Base-by-base conservation (phyloP, 305 asterid genomes). In the Coffea humblotiana region DNA sequence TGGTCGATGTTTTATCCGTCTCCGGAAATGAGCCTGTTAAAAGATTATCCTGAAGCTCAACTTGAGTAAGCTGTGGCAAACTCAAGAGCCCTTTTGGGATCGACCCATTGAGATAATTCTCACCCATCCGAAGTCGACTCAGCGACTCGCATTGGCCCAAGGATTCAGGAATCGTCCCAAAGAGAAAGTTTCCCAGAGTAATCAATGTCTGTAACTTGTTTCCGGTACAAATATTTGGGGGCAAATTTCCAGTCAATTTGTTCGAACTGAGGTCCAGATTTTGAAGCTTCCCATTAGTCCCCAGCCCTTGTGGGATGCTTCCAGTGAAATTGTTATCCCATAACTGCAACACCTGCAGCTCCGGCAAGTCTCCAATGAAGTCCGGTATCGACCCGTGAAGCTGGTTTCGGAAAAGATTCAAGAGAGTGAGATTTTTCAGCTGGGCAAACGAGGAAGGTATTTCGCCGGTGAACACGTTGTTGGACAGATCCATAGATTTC, bases 301-400 rank as follows among this genome's bases (percentile, higher is more conserved):
- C 99, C 70, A 95, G 82, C 83, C 84, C 89, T 49, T 70, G 88
- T 1, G 99, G 99, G 61, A 95, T 90, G 54, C 86, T 84, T 19
- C 98, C 99, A 40, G 99, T 92, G 85, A 95, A 93, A 66, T 91
- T 93, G 81, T 95, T 95, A 76, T 91, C 97, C 99, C 99, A 95
- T 37, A 95, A 68, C 82, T 94, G 97, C 87, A 95, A 75, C 27
- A 94, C 97, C 78, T 95, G 89, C 56, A 95, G 86, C 78, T 84
- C 84, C n/a, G 98, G 97, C 78, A 91, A 85, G 76, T 90, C 95
- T 6, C 87, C 97, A 13, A 95, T 83, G 72, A 91, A 94, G 35
- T 89, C 93, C 15, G 99, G 98, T 56, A 95, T 90, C 6, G 94
- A 89, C 35, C 99, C 98, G 47, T 90, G 89, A 21, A 95, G 92